Conservation (phyloP, 306 rosid genomes). For the Lotus japonicus region DNA sequence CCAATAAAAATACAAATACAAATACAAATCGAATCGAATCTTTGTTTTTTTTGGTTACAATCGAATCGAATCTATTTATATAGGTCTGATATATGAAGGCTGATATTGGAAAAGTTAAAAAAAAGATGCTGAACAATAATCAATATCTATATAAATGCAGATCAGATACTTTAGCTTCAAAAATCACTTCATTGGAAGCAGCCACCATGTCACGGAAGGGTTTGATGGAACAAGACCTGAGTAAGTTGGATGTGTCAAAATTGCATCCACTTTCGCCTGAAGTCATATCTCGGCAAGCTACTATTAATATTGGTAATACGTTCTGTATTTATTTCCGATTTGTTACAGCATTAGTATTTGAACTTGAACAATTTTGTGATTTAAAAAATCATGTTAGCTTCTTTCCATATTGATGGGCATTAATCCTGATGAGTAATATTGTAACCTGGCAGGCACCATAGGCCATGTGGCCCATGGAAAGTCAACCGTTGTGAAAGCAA, state of each 20-base stretch:
- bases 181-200: constrained; percentile 5
- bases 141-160: background rate
- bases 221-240: too few relatives aligned
- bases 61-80: background rate
- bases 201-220: constrained; percentile 71
- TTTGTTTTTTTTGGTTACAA: too few relatives aligned
- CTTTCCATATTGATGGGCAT: background rate
- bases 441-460: constrained; percentile 54
- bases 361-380: background rate
- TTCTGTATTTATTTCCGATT: background rate
- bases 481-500: constrained; percentile 92
- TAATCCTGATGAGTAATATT: constrained; percentile 20
- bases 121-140: background rate
- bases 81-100: too few relatives aligned
- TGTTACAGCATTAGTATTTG: background rate
- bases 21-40: too few relatives aligned
- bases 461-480: too few relatives aligned
- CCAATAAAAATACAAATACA: too few relatives aligned
- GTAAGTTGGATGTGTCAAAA: too few relatives aligned
- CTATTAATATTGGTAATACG: too few relatives aligned
- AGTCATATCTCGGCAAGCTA: too few relatives aligned
- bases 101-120: background rate
- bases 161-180: background rate
- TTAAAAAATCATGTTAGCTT: background rate
- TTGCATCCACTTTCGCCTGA: too few relatives aligned